Evolutionary conservation across 2,329 filamentous ascomycete genomes (phyloP), one percentile per base, ranked within the genome.

Genomic region (Fusarium staphyleae): DNA sequence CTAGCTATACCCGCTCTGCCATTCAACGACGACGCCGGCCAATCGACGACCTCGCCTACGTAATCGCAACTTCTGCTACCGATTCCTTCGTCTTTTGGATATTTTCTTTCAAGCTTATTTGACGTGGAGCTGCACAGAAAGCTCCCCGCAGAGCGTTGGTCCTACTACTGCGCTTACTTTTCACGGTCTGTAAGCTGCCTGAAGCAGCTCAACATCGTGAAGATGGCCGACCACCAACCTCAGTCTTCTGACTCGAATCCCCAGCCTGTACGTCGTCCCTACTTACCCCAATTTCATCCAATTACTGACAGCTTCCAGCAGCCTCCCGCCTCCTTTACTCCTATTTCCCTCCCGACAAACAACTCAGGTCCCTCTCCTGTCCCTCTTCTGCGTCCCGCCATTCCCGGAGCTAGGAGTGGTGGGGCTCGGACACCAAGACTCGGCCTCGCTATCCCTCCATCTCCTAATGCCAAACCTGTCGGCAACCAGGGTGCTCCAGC

Each of bases 401-500:
- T 96, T 50, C 89, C 89, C 32, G 90, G 90, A 60, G 80, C 79
- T 62, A 82, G 86, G 65, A 81, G 81, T 59, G 81, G 80, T 64
- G 86, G 85, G 53, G 78, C 81, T 54, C 82, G 89, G 60, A 81
- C 88, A 46, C 91, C 91, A 22, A 87, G 89, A 66, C 83, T 98
- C 52, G 93, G 92, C 36, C 84, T 98, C 50, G 90, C 93, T 37
- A 98, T 98, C 52, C 93, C 93, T 30, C 87, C 90, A 1, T 96
- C 91, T 29, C 90, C 91, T 41, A 93, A 86, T 75, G 88, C 81
- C 57, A 91, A 93, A 73, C 87, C 93, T 2, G 85, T 95, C 44
- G 84, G 83, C 63, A 81, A 79, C 63, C 80, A 67, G 60, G 68
- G 69, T 65, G 71, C 67, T 66, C 69, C 66, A 4, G 58, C 64